Evolutionary conservation across 2,329 filamentous ascomycete species (phyloP).

Genomic region (Epichloe gansuensis): DNA sequence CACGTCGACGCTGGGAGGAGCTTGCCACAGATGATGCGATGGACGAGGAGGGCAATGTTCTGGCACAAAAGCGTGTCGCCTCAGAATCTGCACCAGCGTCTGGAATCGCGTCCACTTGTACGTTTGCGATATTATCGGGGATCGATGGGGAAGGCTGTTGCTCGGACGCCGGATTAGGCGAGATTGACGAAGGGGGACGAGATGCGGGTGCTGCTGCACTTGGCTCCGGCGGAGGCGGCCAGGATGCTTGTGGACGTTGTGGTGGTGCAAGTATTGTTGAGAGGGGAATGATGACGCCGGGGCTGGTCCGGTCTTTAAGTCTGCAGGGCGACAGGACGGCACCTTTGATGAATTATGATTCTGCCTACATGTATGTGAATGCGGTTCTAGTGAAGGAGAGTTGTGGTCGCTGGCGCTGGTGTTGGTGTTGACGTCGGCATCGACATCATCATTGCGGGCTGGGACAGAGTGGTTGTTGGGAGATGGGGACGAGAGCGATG

Average conservation of each 20-base stretch:
- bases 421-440: background rate
- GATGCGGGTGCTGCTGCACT: slow-evolving; percentile 2
- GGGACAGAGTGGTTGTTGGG: background rate
- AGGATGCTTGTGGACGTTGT: slow-evolving; percentile 8
- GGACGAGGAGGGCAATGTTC: background rate
- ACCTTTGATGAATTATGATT: slow-evolving; percentile 44
- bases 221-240: background rate
- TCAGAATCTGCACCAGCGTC: slow-evolving; percentile 1
- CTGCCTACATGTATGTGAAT: slow-evolving; percentile 33
- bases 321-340: slow-evolving; percentile 41
- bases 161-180: slow-evolving; percentile 16
- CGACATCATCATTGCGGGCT: background rate
- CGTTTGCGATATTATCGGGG: slow-evolving; percentile 12
- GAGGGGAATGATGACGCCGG: slow-evolving; percentile 12
- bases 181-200: slow-evolving; percentile 12
- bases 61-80: background rate
- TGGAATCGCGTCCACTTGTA: slow-evolving; percentile 9
- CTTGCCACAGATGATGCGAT: slow-evolving; percentile 1
- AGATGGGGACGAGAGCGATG: background rate
- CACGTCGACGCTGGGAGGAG: slow-evolving; percentile 5
- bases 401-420: background rate
- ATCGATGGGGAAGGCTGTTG: slow-evolving; percentile 2
- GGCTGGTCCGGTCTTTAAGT: slow-evolving; percentile 25
- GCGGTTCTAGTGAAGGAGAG: slow-evolving; percentile 13
- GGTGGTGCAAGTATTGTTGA: slow-evolving; percentile 9